These are phyloP conservation scores for Fusarium fracticaudum DNA, from an alignment of 2,329 filamentous ascomycete genomes.

Conservation along the genomic window DNA sequence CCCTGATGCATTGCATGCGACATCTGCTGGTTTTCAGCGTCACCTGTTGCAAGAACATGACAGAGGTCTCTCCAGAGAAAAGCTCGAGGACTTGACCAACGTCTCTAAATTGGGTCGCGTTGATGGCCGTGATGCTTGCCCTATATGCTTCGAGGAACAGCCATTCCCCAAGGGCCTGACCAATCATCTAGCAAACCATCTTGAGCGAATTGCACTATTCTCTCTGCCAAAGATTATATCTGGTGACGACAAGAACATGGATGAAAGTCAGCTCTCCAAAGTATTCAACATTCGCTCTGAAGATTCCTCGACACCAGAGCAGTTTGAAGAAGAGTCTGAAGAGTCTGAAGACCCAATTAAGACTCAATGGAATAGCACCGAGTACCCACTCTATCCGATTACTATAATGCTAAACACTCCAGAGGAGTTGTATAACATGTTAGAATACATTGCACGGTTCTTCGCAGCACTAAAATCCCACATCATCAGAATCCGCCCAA, in stretches of 20 bases:
- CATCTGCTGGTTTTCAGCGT: accelerated
- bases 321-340: background rate
- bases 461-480: no score
- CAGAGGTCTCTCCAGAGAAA: accelerated
- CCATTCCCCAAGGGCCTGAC: background rate
- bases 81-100: accelerated
- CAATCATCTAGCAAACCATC: background rate
- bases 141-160: background rate
- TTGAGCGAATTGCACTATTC: background rate
- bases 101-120: background rate
- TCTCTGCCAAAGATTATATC: accelerated
- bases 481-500: no score
- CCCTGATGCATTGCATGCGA: accelerated
- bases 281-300: background rate
- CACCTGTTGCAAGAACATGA: background rate
- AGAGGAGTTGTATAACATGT: no score
- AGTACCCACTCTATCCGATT: no score
- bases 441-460: no score
- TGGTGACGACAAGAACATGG: accelerated
- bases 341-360: accelerated
- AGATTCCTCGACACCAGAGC: accelerated
- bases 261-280: accelerated
- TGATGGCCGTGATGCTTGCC: background rate
- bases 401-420: no score
- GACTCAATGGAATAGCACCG: accelerated